Base-by-base conservation (phyloP, 208 protist genomes). In the Wallacemonas sp. region DNA sequence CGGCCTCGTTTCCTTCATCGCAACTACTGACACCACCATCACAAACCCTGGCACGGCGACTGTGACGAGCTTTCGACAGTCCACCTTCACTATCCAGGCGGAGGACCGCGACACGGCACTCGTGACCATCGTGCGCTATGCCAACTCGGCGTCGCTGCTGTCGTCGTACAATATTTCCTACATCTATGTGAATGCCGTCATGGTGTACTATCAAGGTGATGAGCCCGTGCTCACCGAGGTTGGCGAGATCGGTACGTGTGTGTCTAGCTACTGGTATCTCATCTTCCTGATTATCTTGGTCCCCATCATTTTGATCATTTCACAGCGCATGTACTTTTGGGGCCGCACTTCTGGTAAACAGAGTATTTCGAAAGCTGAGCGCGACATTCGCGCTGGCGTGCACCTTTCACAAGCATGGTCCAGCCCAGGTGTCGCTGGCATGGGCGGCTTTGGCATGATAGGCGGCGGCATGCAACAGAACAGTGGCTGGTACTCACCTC, bases 231-330 rank as follows among this genome's bases (percentile, higher is more conserved):
- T 79, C 20, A 71, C 57, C 3, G 41, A 65, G 1, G 46, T 57
- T 20, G 82, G 84, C n/a, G 82, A 63, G 38, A 64, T 73, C 26
- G 48, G 31, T 20, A 41, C 74, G 49, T 95, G 89, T 45, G 39
- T 76, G 39, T 54, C 61, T 14, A 77, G 82, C n/a, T 86, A 85
- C 66, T 95, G 89, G 87, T 95, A 93, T 42, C 70, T 93, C 26
- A 87, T 93, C 45, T 95, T 95, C 26, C 67, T 93, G n/a, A 77
- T 95, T 42, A 71, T 93, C 26, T 57, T 89, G 16, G 50, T 89
- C 36, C 87, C 86, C 23, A 59, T 92, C n/a, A 61, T 86, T 52
- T 45, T 89, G 4, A 81, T 92, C 48, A 14, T 77, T 26, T 78
- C 66, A 10, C 79, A 91, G 25, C 61, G 70, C 7, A 67, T 83